Evolutionary conservation across 306 rosid species (phyloP).

Genomic region (Sicyos edulis): DNA sequence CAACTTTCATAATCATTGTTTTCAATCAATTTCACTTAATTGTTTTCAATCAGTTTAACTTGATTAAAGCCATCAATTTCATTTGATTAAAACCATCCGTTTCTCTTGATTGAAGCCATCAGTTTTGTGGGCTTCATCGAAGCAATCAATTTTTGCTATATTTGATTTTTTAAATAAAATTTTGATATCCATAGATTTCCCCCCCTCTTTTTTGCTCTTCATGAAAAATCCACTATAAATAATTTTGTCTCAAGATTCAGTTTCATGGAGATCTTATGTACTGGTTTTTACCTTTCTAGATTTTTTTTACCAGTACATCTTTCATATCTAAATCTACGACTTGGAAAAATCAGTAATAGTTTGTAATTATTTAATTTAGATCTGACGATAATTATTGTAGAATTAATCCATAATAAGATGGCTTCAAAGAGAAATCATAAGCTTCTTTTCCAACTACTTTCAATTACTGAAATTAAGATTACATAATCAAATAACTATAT

Average conservation of each 20-base stretch:
- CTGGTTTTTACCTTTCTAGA: neutral
- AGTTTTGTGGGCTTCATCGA: no score
- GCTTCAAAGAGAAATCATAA: neutral
- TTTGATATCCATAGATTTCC: no score
- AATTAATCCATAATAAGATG: no score
- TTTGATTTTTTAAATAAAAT: no score
- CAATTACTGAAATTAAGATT: neutral
- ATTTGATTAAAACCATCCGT: no score
- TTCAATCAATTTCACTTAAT: no score
- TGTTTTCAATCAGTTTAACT: no score
- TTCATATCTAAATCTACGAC: neutral
- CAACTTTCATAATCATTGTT: no score
- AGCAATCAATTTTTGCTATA: no score
- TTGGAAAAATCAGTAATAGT: neutral
- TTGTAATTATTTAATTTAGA: neutral
- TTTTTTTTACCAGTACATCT: neutral
- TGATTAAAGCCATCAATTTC: no score
- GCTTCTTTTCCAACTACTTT: neutral
- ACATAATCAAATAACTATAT: neutral
- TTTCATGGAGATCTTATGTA: neutral
- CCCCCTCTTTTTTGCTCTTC: no score
- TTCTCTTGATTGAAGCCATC: no score
- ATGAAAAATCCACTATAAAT: neutral
- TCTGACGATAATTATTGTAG: neutral
- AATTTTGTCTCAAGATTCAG: neutral